Evolutionary conservation across 257 asterid genomes (phyloP).

Genomic region (Penstemon davidsonii): DNA sequence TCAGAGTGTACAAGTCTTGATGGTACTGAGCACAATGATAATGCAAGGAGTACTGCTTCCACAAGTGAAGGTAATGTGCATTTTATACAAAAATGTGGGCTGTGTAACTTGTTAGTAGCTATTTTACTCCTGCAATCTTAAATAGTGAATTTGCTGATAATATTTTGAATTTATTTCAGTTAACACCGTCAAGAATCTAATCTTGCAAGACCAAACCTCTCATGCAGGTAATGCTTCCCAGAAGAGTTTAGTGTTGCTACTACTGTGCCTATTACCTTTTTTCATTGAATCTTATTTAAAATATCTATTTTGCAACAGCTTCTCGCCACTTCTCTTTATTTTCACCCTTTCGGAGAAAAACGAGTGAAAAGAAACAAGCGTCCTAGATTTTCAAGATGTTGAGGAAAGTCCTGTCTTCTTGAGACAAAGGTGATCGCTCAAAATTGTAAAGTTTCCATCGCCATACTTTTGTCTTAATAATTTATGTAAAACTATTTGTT

Average conservation of each 20-base stretch:
- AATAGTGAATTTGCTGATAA: too few relatives aligned
- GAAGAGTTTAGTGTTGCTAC: conserved; percentile 51
- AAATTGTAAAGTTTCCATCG: too few relatives aligned
- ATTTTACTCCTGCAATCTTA: neutral
- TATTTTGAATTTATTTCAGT: too few relatives aligned
- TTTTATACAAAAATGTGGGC: conserved; percentile 8
- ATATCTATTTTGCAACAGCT: conserved; percentile 44
- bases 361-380: conserved; percentile 65
- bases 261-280: neutral
- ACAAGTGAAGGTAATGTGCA: conserved; percentile 71
- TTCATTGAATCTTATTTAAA: neutral
- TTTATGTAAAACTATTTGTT: too few relatives aligned
- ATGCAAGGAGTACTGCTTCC: conserved; percentile 40
- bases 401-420: conserved; percentile 5
- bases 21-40: conserved; percentile 45
- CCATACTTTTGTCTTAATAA: too few relatives aligned
- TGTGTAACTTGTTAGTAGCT: conserved; percentile 3
- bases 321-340: conserved; percentile 81
- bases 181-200: conserved; percentile 69
- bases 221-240: conserved; percentile 28
- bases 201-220: conserved; percentile 69
- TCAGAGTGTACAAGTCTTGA: conserved; percentile 51
- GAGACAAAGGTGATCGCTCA: neutral
- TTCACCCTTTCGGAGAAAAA: conserved; percentile 69
- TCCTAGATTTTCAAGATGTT: conserved; percentile 27